Evolutionary conservation across 768 basidiomycete genomes (phyloP).

Genomic region (Rhizopogon vulgaris): DNA sequence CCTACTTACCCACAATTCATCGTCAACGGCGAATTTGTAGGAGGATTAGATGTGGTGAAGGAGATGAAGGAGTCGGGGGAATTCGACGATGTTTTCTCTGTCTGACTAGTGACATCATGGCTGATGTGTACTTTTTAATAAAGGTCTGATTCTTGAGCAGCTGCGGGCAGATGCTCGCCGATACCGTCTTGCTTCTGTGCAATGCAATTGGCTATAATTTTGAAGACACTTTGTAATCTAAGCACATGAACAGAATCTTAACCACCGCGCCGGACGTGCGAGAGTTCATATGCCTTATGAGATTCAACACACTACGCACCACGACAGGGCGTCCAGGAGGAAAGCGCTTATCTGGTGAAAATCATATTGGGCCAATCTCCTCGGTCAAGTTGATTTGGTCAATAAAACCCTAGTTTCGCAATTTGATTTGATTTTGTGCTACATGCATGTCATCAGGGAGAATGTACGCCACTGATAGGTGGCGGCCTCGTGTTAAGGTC

Average conservation of each 20-base stretch:
- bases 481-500: background rate
- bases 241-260: background rate
- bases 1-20: constrained; percentile 87
- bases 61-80: constrained; percentile 86
- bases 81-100: constrained; percentile 41
- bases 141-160: background rate
- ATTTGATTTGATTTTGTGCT: background rate
- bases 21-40: constrained; percentile 85
- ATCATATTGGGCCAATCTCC: background rate
- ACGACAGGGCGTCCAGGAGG: background rate
- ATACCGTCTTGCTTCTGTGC: background rate
- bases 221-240: background rate
- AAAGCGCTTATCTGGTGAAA: background rate
- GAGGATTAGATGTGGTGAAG: constrained; percentile 88
- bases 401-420: too few species aligned
- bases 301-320: background rate
- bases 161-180: background rate
- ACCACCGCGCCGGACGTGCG: background rate
- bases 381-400: background rate
- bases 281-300: background rate
- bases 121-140: background rate
- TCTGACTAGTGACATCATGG: background rate
- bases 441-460: background rate
- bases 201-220: background rate
- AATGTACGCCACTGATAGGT: background rate